phyloP scores from a whole-genome alignment of 1,284 basidiomycete species.

The Sanghuangporus weigelae region DNA sequence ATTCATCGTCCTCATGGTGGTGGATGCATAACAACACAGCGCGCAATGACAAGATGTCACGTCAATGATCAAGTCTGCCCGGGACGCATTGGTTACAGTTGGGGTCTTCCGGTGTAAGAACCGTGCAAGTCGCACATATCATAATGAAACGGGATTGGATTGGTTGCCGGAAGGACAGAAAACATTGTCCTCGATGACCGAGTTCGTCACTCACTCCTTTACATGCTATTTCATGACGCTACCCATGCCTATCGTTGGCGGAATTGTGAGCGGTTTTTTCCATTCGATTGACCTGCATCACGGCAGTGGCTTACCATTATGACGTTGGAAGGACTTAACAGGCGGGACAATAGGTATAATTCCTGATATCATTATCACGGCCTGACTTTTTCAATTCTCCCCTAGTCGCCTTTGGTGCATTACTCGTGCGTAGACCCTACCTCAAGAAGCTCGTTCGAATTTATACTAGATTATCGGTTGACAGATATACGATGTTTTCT shows the following conservation, averaged over 20 bases:
- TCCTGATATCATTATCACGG: not conserved
- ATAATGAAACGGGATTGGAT: too few relatives aligned
- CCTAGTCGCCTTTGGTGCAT: conserved; percentile 10
- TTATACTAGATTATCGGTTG: not conserved
- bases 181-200: not conserved
- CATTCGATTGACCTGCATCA: not conserved
- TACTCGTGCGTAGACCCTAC: conserved; percentile 7
- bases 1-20: too few relatives aligned
- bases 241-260: conserved; percentile 2
- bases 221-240: not conserved
- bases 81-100: too few relatives aligned
- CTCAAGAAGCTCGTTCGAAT: not conserved
- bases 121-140: too few relatives aligned
- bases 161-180: too few relatives aligned
- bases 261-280: conserved; percentile 4
- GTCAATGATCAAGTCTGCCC: too few relatives aligned
- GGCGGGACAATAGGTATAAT: conserved; percentile 11
- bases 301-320: not conserved
- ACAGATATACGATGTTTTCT: conserved; percentile 14
- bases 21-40: too few relatives aligned
- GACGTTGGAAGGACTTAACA: conserved; percentile 3
- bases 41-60: too few relatives aligned
- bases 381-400: not conserved
- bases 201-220: not conserved
- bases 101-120: too few relatives aligned